Evolutionary conservation across 257 asterid species (phyloP).

Genomic region (Scutellaria barbata): DNA sequence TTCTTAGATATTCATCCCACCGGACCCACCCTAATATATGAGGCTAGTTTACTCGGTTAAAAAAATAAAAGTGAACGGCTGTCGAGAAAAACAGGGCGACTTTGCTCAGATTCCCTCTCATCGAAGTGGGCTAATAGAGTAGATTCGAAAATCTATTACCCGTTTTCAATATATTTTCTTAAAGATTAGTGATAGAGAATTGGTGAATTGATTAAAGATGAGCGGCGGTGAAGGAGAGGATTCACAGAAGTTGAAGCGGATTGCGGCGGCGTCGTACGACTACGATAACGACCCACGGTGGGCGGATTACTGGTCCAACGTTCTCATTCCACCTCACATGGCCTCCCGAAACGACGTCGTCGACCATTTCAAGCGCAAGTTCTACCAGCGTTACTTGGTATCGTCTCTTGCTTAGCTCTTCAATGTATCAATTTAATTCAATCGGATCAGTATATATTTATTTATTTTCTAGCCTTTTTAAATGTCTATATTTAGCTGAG

Average conservation of each 20-base stretch:
- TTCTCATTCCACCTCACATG: constrained; percentile 91
- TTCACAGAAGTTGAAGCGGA: constrained; percentile 78
- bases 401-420: background rate
- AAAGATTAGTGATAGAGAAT: background rate
- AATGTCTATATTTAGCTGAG: too few relatives aligned
- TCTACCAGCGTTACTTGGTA: constrained; percentile 96
- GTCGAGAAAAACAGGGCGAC: background rate
- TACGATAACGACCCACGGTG: constrained; percentile 85
- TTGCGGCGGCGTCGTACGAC: constrained; percentile 87
- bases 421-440: background rate
- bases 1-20: too few relatives aligned
- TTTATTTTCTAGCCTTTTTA: too few relatives aligned
- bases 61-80: background rate
- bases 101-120: constrained; percentile 12
- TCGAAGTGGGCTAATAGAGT: background rate
- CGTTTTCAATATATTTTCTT: background rate
- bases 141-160: constrained; percentile 4
- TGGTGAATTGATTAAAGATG: constrained; percentile 40
- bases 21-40: too few relatives aligned
- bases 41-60: too few relatives aligned
- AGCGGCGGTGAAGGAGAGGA: constrained; percentile 66
- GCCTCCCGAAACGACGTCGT: constrained; percentile 79
- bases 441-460: background rate
- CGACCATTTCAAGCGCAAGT: constrained; percentile 87
- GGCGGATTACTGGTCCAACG: constrained; percentile 93